Evolutionary conservation across 495 filamentous ascomycete genomes (phyloP).

Genomic region (Hyaloscypha bicolor): DNA sequence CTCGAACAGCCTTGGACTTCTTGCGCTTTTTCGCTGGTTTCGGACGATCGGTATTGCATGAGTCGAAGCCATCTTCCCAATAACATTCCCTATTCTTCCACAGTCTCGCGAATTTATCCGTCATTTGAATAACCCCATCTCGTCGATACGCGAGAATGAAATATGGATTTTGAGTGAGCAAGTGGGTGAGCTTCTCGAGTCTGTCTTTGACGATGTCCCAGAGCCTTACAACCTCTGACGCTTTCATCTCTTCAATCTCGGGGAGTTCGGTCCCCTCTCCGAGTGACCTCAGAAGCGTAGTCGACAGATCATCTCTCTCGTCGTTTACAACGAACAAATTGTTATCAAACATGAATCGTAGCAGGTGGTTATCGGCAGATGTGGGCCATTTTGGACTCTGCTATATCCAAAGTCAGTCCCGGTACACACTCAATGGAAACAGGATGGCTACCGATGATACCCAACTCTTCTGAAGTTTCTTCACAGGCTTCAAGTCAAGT

Average conservation of each 20-base stretch:
- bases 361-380: neutral
- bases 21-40: neutral
- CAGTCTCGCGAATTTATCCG: neutral
- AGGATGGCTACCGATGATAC: neutral
- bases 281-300: neutral
- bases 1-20: neutral
- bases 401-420: neutral
- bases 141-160: neutral
- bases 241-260: neutral
- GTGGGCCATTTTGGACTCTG: neutral
- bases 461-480: neutral
- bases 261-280: neutral
- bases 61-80: neutral
- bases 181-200: neutral
- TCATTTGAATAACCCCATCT: neutral
- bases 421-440: neutral
- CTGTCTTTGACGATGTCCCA: neutral
- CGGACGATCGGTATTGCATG: neutral
- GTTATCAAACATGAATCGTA: neutral
- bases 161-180: neutral
- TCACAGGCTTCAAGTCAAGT: neutral
- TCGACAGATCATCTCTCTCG: neutral
- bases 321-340: neutral
- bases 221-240: neutral
- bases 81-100: neutral